A percentile compares a stretch with the other conserved stretches of the same genome.
These are phyloP conservation scores for Mycena latifolia DNA, from an alignment of 768 basidiomycete genomes.

Conservation along the genomic window DNA sequence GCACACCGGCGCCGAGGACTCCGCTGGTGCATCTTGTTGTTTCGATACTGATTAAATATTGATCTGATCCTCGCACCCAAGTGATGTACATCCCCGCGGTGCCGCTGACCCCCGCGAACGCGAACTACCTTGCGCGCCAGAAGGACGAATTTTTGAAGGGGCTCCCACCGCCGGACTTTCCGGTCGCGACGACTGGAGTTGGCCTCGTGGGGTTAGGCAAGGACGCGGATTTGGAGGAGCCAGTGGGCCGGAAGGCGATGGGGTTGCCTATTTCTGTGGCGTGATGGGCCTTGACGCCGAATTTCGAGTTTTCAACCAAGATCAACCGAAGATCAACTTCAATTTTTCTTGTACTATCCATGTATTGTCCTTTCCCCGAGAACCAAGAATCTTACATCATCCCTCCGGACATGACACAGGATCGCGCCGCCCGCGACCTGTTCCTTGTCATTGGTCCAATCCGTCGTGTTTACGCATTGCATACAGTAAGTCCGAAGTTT, in stretches of 20 bases:
- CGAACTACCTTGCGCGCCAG: conserved; percentile 72
- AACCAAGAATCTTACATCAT: no score
- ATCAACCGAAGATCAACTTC: no score
- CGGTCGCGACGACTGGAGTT: conserved; percentile 54
- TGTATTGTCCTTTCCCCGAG: no score
- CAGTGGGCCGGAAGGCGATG: conserved; percentile 55
- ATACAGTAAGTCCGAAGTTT: no score
- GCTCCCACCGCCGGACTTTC: conserved; percentile 80
- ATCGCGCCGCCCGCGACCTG: no score
- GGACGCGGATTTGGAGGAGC: conserved; percentile 50
- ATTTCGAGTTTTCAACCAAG: neutral
- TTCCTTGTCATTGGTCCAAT: no score
- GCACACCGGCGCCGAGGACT: conserved; percentile 60
- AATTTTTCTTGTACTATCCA: no score
- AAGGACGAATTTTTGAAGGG: conserved; percentile 70
- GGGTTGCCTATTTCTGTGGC: conserved; percentile 48
- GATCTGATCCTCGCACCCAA: conserved; percentile 44
- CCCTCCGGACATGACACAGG: no score
- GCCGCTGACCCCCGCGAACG: conserved; percentile 73
- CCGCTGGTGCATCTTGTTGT: conserved; percentile 50
- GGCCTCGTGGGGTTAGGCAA: conserved; percentile 50
- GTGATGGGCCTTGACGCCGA: conserved; percentile 11
- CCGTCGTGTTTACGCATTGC: no score
- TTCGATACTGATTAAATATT: neutral
- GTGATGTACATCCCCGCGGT: conserved; percentile 88